phyloP scores from a whole-genome alignment of 2,329 filamentous ascomycete species.

The Curvularia spicifera region DNA sequence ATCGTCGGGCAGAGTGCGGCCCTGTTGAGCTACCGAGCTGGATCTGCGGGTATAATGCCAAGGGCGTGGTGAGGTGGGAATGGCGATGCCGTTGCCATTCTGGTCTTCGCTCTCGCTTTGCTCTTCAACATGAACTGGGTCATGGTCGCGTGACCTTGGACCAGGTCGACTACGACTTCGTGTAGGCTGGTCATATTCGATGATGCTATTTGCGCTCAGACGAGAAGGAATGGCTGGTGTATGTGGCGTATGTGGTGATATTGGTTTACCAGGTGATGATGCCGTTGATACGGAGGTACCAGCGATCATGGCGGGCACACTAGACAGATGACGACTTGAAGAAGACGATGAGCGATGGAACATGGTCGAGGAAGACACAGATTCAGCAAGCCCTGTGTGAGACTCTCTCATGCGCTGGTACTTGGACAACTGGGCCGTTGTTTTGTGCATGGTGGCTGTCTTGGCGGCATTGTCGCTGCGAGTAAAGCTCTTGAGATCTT shows the following conservation, averaged over 20 bases:
- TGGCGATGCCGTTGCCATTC: conserved; percentile 72
- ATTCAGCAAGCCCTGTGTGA: conserved; percentile 87
- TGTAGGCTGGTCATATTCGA: conserved; percentile 63
- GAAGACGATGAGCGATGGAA: conserved; percentile 83
- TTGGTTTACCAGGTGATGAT: conserved; percentile 85
- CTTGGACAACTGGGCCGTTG: conserved; percentile 78
- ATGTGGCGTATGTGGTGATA: conserved; percentile 89
- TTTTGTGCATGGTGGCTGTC: conserved; percentile 74
- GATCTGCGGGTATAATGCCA: conserved; percentile 63
- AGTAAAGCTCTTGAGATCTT: conserved; percentile 83
- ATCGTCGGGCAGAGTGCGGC: conserved; percentile 66
- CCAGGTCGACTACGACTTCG: conserved; percentile 42
- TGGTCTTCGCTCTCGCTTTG: conserved; percentile 46
- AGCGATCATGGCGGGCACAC: conserved; percentile 65
- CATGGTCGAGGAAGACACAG: conserved; percentile 87
- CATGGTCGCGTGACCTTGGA: conserved; percentile 43
- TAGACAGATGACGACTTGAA: conserved; percentile 73
- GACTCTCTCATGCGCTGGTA: conserved; percentile 91
- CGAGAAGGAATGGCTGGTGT: conserved; percentile 92
- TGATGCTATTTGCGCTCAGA: conserved; percentile 88
- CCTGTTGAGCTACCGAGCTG: conserved; percentile 72
- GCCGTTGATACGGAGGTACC: conserved; percentile 80
- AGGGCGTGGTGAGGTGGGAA: conserved; percentile 70
- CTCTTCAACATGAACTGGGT: conserved; percentile 35
- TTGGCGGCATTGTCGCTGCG: conserved; percentile 63